These are phyloP conservation scores for Bremia lactucae DNA, from an alignment of 352 stramenopile species.

Conservation along the genomic window DNA sequence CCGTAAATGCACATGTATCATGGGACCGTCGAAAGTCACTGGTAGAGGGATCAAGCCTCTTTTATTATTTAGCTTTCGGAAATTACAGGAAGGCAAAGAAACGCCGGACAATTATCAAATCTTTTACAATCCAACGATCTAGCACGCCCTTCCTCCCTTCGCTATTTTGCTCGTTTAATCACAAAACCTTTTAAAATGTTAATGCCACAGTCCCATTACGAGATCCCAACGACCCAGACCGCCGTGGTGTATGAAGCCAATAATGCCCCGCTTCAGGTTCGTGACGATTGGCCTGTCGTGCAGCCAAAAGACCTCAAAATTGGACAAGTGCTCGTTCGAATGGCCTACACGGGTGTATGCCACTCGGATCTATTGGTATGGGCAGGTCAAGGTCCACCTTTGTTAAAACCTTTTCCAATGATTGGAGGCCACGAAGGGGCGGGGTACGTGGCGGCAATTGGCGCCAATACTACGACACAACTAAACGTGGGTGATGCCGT, in stretches of 20 bases:
- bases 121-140: too few relatives aligned
- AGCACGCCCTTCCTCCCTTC: too few relatives aligned
- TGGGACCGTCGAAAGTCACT: too few relatives aligned
- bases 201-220: conserved; percentile 28
- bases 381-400: conserved; percentile 23
- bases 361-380: conserved; percentile 40
- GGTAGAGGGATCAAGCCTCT: too few relatives aligned
- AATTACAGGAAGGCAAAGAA: too few relatives aligned
- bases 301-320: conserved; percentile 33
- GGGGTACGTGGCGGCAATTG: conserved; percentile 41
- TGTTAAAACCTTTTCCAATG: conserved; percentile 28
- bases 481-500: conserved; percentile 41
- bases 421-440: conserved; percentile 50
- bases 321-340: conserved; percentile 36
- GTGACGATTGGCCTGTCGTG: conserved; percentile 33
- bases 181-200: too few relatives aligned
- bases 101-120: too few relatives aligned
- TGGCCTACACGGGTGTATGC: conserved; percentile 42
- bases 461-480: conserved; percentile 28
- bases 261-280: conserved; percentile 34
- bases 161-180: too few relatives aligned
- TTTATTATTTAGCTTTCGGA: too few relatives aligned
- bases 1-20: too few relatives aligned
- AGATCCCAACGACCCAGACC: conserved; percentile 40
- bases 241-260: conserved; percentile 40